Evolutionary conservation across 768 basidiomycete species (phyloP), one percentile per base, ranked within the genome.

Genomic region (Russula virescens): DNA sequence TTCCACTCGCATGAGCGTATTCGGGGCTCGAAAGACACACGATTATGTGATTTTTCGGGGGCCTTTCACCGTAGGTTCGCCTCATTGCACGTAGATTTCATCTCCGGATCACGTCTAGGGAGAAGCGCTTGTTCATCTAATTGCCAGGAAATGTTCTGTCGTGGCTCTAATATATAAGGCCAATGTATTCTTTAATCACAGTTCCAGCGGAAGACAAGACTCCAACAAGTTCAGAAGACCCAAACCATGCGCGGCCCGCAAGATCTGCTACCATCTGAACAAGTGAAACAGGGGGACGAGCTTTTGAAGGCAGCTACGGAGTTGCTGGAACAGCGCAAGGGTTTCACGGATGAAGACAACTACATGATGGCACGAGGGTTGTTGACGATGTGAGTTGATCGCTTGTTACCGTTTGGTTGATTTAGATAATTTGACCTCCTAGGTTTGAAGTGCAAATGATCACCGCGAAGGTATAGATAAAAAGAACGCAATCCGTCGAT

Each of bases 251-350:
- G 11, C 35, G 21, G 14, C 18, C 16, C 35, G 31, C 47, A 62
- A 19, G 40, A 62, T 10, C 31, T 43, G 26, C 55, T 28, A n/a
- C 55, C 48, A 13, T 62, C 54, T 5, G 48, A 31, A 50, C 47
- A 50, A 16, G 40, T 18, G 1, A 50, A 43, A 48, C 55, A 23
- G 21, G 61, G 40, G 4, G 61, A 61, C 21, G 21, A 19, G 19
- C 25, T 61, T 47, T 40, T 55, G n/a, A 28, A 21, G n/a, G 54
- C 26, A 50, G 54, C 61, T 21, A n/a, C n/a, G 2, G 40, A 55
- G 23, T 31, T 50, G 13, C 48, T 61, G 18, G 48, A 56, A 13
- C 26, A 19, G 35, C 26, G 10, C 47, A 49, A 38, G 28, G 11
- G 9, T 6, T 48, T 50, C 26, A 55, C 48, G 21, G 55, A 43